phyloP scores from a whole-genome alignment of 495 filamentous ascomycete genomes.

The Acidiella bohemica region DNA sequence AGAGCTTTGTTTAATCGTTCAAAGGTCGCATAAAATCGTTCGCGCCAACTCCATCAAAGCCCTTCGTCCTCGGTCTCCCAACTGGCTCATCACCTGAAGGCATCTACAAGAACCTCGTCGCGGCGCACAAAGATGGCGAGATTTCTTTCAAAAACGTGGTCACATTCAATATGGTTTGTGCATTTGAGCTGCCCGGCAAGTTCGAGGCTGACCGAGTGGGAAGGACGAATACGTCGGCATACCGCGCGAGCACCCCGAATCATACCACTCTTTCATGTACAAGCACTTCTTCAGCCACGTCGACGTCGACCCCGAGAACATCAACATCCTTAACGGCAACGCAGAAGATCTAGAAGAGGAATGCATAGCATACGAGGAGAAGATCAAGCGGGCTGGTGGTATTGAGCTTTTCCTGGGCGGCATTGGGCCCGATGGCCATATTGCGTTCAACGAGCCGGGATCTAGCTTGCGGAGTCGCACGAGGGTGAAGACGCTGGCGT shows the following conservation, averaged over 20 bases:
- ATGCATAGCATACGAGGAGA: slow-evolving; percentile 64
- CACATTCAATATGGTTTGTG: slow-evolving; percentile 78
- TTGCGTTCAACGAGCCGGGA: slow-evolving; percentile 83
- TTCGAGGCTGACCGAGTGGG: background rate
- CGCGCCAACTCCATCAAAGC: slow-evolving; percentile 51
- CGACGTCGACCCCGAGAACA: slow-evolving; percentile 64
- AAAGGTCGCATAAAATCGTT: slow-evolving; percentile 58
- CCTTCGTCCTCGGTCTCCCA: slow-evolving; percentile 73
- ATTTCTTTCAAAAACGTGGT: slow-evolving; percentile 79
- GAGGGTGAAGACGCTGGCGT: slow-evolving; percentile 72
- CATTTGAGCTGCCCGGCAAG: background rate
- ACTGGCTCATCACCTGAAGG: slow-evolving; percentile 68
- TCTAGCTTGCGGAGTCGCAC: slow-evolving; percentile 67
- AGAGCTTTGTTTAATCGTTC: slow-evolving; percentile 3
- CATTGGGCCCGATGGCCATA: slow-evolving; percentile 75
- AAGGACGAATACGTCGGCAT: slow-evolving; percentile 82
- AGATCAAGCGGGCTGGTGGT: slow-evolving; percentile 59
- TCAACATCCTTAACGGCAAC: slow-evolving; percentile 78
- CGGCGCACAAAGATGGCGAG: slow-evolving; percentile 59
- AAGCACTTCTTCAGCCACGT: slow-evolving; percentile 82
- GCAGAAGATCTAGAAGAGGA: slow-evolving; percentile 62
- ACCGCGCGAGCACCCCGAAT: slow-evolving; percentile 66
- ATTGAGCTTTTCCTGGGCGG: slow-evolving; percentile 80
- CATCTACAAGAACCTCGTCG: slow-evolving; percentile 65
- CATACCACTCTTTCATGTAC: slow-evolving; percentile 86